These are phyloP conservation scores for Metroxylon sagu DNA, from an alignment of 176 grass and related monocot genomes.

Conservation along the genomic window DNA sequence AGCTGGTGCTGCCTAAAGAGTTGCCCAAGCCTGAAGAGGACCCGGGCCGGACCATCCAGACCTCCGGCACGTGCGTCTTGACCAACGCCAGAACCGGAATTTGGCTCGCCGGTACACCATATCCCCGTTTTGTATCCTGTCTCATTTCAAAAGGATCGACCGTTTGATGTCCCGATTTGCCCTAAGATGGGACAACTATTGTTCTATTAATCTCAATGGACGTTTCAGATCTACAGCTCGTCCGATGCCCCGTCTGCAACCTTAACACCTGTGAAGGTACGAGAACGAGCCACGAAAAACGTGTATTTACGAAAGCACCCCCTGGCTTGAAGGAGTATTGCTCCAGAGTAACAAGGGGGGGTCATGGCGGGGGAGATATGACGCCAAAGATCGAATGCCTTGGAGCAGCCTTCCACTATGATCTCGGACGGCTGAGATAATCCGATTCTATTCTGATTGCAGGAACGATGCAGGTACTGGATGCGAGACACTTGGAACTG, in stretches of 20 bases:
- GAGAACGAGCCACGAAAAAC: too few relatives aligned
- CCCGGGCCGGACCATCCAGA: constrained; percentile 21
- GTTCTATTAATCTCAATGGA: not conserved
- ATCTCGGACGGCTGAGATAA: too few relatives aligned
- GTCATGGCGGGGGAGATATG: too few relatives aligned
- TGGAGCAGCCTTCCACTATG: too few relatives aligned
- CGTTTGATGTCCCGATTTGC: not conserved
- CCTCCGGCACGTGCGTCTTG: constrained; percentile 50
- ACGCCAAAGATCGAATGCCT: too few relatives aligned
- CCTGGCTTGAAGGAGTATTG: too few relatives aligned
- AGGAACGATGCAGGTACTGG: constrained; percentile 89
- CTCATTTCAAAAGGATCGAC: not conserved
- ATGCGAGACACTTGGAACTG: constrained; percentile 64
- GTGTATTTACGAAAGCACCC: too few relatives aligned
- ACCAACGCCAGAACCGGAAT: constrained; percentile 48
- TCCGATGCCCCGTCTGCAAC: constrained; percentile 70
- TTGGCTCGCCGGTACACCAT: constrained; percentile 71
- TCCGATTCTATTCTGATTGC: not conserved
- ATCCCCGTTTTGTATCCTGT: too few relatives aligned
- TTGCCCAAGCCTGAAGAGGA: constrained; percentile 22
- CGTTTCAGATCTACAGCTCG: constrained; percentile 68
- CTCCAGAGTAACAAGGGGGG: too few relatives aligned
- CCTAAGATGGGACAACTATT: not conserved
- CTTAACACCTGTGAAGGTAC: constrained; percentile 56
- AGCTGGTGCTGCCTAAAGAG: constrained; percentile 35